Percentiles rank a stretch among this genome's conserved stretches.
These are phyloP conservation scores for Haplographium delicatum DNA, from an alignment of 495 filamentous ascomycete species.

Conservation along the genomic window DNA sequence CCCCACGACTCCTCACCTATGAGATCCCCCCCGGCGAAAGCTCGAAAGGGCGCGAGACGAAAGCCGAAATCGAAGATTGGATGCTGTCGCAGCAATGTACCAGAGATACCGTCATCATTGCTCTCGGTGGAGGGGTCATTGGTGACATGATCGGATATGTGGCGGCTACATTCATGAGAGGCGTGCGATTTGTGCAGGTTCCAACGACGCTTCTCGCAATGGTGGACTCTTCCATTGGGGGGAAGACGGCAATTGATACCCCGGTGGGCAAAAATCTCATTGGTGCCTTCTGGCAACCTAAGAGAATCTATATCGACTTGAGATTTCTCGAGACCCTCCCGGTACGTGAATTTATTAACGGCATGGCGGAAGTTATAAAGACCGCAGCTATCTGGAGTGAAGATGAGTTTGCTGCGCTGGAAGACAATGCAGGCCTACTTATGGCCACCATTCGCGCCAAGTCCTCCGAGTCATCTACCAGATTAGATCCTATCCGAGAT, in stretches of 20 bases:
- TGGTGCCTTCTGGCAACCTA: conserved; percentile 94
- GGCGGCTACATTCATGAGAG: conserved; percentile 96
- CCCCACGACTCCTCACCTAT: conserved; percentile 76
- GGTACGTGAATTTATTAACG: conserved; percentile 92
- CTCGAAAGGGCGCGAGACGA: conserved; percentile 87
- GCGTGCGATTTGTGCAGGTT: conserved; percentile 92
- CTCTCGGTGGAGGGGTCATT: conserved; percentile 95
- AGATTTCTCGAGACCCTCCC: conserved; percentile 89
- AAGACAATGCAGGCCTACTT: conserved; percentile 71
- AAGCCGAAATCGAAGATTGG: conserved; percentile 96
- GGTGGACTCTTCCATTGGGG: conserved; percentile 98
- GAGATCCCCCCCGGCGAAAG: conserved; percentile 85
- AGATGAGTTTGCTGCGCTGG: conserved; percentile 77
- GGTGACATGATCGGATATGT: conserved; percentile 97
- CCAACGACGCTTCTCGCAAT: conserved; percentile 92
- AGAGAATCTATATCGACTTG: conserved; percentile 89
- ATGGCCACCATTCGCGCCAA: conserved; percentile 53
- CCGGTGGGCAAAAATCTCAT: conserved; percentile 97
- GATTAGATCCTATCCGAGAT: conserved; percentile 63
- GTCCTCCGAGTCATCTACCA: conserved; percentile 21
- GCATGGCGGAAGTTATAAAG: conserved; percentile 98
- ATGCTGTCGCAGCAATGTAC: conserved; percentile 89
- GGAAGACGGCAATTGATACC: conserved; percentile 96
- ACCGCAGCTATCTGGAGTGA: conserved; percentile 95
- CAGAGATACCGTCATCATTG: conserved; percentile 89